Base-by-base conservation (phyloP, 2,329 filamentous ascomycete genomes). In the Diaporthe velutina region DNA sequence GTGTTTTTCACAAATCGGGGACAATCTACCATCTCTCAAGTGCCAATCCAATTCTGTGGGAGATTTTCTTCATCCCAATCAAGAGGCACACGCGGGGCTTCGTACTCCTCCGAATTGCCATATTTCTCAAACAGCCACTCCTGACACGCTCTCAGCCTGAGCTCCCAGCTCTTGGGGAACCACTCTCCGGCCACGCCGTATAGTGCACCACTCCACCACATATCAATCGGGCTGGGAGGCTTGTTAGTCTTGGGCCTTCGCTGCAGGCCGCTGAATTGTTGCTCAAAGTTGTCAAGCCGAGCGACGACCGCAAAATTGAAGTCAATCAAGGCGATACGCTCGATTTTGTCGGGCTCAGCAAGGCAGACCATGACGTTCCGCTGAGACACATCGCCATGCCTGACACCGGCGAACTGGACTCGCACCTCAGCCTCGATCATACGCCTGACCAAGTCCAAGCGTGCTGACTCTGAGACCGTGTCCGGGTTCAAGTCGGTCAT, bases 111-210 rank as follows among this genome's bases (percentile, higher is more conserved):
- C 28, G 70, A 71, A 5, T 28, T 30, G 7, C 30, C n/a, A 9
- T 60, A 61, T 5, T 10, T 35, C 55, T 52, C 55, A 28, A 61
- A 71, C 13, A 71, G 22, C 70, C 70, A 71, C 19, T 71, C 70
- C 19, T 52, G 70, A 2, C 3, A 28, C 12, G 70, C 30, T 15
- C 70, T 61, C 6, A 38, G 17, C 55, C 28, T 45, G 1, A 25
- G 4, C 28, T 71, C 55, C 55, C 70, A 71, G 28, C 70, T 38
- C 33, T 50, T 28, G 5, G 55, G 70, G 25, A 71, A 19, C 70
- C 70, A 61, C 30, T 71, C 70, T 3, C 70, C 70, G 15, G 48
- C 55, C 19, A 40, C 19, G 10, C 12, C 25, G 13, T 61, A 61
- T 13, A 60, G 4, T 2, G 7, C 55, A 13, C 70, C 70, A 4